Evolutionary conservation across 257 asterid species (phyloP).

Genomic region (Nicotiana attenuata): DNA sequence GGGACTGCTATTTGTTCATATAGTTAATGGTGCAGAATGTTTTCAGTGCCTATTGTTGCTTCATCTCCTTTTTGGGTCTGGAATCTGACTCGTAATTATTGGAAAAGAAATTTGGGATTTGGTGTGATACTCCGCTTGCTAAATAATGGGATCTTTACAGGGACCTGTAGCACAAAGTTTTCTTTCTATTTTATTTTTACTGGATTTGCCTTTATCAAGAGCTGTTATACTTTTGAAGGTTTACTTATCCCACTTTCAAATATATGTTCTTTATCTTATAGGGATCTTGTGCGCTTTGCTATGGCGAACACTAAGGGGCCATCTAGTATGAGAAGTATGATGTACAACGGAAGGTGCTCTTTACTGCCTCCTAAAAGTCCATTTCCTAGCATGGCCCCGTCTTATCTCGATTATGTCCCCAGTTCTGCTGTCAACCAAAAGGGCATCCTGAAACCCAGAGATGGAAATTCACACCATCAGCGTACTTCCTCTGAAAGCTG

Average conservation of each 20-base stretch:
- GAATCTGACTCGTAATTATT: background rate
- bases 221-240: background rate
- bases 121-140: background rate
- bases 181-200: background rate
- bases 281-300: slow-evolving; percentile 41
- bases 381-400: slow-evolving; percentile 63
- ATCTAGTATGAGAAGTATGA: slow-evolving; percentile 58
- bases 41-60: background rate
- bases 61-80: background rate
- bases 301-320: slow-evolving; percentile 85
- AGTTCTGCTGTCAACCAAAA: slow-evolving; percentile 44
- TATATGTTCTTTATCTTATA: background rate
- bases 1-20: background rate
- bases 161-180: too few species aligned
- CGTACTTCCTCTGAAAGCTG: slow-evolving; percentile 47
- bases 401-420: slow-evolving; percentile 60
- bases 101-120: background rate
- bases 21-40: background rate
- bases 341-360: slow-evolving; percentile 59
- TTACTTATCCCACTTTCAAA: background rate
- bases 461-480: slow-evolving; percentile 33
- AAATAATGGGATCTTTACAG: background rate
- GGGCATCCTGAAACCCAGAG: slow-evolving; percentile 36
- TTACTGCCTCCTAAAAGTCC: slow-evolving; percentile 95
- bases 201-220: slow-evolving; percentile 11